Base-by-base conservation (phyloP, 768 basidiomycete species). In the Hemileccinum rubropunctum region DNA sequence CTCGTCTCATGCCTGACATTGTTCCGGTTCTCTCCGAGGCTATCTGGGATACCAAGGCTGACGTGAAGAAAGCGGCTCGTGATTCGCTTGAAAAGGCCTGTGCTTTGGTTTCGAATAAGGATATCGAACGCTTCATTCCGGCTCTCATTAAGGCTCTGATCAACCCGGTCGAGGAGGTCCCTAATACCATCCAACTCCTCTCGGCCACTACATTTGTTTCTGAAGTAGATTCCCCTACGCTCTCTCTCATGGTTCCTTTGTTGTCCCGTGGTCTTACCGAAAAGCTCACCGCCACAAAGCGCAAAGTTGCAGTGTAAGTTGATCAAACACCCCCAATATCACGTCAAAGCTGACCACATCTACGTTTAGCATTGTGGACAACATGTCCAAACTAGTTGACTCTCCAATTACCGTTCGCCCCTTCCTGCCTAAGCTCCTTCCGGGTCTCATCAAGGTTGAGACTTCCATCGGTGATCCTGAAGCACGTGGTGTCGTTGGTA, bases 121-220 rank as follows among this genome's bases (percentile, higher is more conserved):
- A 95, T 75, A 94, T 91, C 51, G 88, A 91, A 83, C 84, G 84
- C 74, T 97, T 89, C 77, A 92, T 98, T 80, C 92, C 91, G 62
- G 95, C 95, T 70, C 84, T 99, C 65, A 95, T 98, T 73, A 93
- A 95, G 72, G 88, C 92, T 70, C 79, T 98, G 66, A 93, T 98
- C 76, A 95, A 99, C 81, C 97, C 97, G 63, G 93, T 97, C 58
- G 95, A 99, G 78, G 97, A 99, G 84, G 95, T 98, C 51, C 90
- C 95, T 63, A 87, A 84, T 63, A 97, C 94, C 65, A 91, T 98
- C 64, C 80, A 81, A 56, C 88, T 95, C 75, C 92, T 97, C 73
- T 93, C 95, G 73, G 84, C 95, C 51, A 98, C 95, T 73, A 98
- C 95, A 72, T 98, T 97, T 86, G 95, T 98, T 91, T 91, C 95